A percentile compares a stretch with the other conserved stretches of the same genome.
phyloP scores from a whole-genome alignment of 768 basidiomycete genomes.

The Pleurotus tuber-regium region DNA sequence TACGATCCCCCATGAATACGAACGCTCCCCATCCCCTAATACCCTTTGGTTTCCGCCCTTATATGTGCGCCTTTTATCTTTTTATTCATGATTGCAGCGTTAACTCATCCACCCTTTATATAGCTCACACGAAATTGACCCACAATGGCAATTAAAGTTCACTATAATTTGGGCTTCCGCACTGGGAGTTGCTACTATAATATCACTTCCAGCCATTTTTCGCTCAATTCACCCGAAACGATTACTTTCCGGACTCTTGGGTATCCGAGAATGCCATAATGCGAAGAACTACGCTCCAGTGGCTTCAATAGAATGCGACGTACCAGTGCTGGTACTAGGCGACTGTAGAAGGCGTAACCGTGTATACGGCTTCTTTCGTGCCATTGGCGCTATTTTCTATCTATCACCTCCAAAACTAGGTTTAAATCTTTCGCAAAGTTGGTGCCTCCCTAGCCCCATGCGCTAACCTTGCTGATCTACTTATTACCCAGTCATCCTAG shows the following conservation, averaged over 20 bases:
- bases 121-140: slow-evolving; percentile 77
- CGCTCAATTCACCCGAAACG: slow-evolving; percentile 29
- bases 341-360: slow-evolving; percentile 7
- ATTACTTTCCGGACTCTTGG: slow-evolving; percentile 38
- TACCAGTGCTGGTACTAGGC: slow-evolving; percentile 13
- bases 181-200: slow-evolving; percentile 46
- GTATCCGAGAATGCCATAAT: slow-evolving; percentile 47
- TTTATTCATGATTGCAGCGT: neutral
- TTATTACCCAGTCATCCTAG: slow-evolving; percentile 46
- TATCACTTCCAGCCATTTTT: slow-evolving; percentile 45
- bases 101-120: neutral
- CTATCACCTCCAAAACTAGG: slow-evolving; percentile 52
- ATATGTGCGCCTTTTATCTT: slow-evolving; percentile 56
- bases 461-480: neutral
- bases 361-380: slow-evolving; percentile 16
- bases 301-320: slow-evolving; percentile 3
- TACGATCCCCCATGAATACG: slow-evolving; percentile 23
- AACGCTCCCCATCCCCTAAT: slow-evolving; percentile 57
- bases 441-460: slow-evolving; percentile 15
- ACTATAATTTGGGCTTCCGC: slow-evolving; percentile 67
- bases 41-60: slow-evolving; percentile 56
- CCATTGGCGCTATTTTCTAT: slow-evolving; percentile 33
- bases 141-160: slow-evolving; percentile 74
- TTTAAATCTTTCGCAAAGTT: slow-evolving; percentile 61
- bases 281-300: slow-evolving; percentile 21